Conservation (phyloP, 2,329 filamentous ascomycete genomes). For the Penicillium sp. region DNA sequence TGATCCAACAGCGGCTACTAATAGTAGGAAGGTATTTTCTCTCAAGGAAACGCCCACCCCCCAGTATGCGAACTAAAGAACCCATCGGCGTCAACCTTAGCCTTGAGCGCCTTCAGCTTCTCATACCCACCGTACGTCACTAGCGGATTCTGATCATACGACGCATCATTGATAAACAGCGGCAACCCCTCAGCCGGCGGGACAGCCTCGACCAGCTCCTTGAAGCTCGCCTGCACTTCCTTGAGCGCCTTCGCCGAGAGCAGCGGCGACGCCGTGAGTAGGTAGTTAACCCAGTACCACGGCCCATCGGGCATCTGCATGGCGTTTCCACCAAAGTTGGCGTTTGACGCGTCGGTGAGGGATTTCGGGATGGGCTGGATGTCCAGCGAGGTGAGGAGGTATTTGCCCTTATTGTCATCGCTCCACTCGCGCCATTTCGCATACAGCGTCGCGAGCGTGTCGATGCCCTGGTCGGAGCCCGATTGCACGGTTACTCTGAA, state of each 20-base stretch:
- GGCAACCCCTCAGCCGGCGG: slow-evolving; percentile 11
- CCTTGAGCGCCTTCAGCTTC: slow-evolving; percentile 14
- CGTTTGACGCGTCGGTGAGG: slow-evolving; percentile 13
- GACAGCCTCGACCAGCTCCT: slow-evolving; percentile 5
- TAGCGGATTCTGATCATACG: slow-evolving; percentile 12
- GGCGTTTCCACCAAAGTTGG: slow-evolving; percentile 10
- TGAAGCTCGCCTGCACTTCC: not conserved
- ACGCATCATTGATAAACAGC: slow-evolving; percentile 15
- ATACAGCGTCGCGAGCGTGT: slow-evolving; percentile 6
- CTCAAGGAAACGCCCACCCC: slow-evolving; percentile 11
- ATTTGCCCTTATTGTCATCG: slow-evolving; percentile 13
- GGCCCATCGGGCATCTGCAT: slow-evolving; percentile 19
- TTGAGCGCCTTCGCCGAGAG: not conserved
- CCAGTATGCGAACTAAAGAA: slow-evolving; percentile 9
- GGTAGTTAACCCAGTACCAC: slow-evolving; percentile 17
- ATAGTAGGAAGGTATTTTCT: too few species aligned
- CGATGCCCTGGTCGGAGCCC: slow-evolving; percentile 1
- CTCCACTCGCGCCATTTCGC: slow-evolving; percentile 8
- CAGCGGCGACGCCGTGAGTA: slow-evolving; percentile 12
- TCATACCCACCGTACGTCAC: slow-evolving; percentile 13
- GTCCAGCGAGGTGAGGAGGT: slow-evolving; percentile 4
- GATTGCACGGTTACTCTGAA: slow-evolving; percentile 15
- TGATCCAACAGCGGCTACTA: not conserved
- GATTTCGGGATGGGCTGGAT: slow-evolving; percentile 15
- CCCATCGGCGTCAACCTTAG: slow-evolving; percentile 13